Evolutionary conservation across 805 yeast species (phyloP), one percentile per base, ranked within the genome.

Genomic region (Yarrowia sp.): DNA sequence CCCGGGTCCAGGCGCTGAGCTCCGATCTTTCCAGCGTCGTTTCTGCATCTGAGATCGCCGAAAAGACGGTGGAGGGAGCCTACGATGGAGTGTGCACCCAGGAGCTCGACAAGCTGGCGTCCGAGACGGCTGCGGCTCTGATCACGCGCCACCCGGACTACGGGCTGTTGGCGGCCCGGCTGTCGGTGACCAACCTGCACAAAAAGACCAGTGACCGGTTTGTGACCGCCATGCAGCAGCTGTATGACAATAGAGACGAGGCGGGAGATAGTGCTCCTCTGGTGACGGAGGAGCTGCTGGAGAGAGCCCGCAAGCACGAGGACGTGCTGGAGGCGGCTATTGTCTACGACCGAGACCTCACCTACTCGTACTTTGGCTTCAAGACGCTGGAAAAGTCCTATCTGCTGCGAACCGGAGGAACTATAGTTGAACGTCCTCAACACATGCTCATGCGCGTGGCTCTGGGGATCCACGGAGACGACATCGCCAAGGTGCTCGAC

Each of bases 101-200:
- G 69, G 97, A 93, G 75, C 77, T 87, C 60, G 89, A 85, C 43
- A 75, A 77, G 69, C 69, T 74, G 68, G 90, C 97, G 56, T 96
- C 98, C 42, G 98, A 94, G 78, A 91, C 97, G 36, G 96, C 97
- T 68, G 98, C 97, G 36, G 89, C 90, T 74, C 88, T 94, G 96
- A 90, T 97, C 67, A 93, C 98, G 15, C 85, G 90, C 70, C 98
- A 94, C 77, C 98, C 98, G 17, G 97, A 94, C 79, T 93, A 94
- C 75, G 96, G 97, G 20, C 85, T 87, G 39, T 81, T 77, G 17
- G 80, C 97, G 52, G 97, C 97, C 24, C 86, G 98, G 80, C 87
- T 94, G 68, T 96, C 97, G 13, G 87, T 92, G 68, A 88, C 97
- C 20, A 89, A 90, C 76, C 83, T 94, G 73, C 97, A 92, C 79